Conservation (phyloP, 495 filamentous ascomycete species). For the Neurospora sp. region DNA sequence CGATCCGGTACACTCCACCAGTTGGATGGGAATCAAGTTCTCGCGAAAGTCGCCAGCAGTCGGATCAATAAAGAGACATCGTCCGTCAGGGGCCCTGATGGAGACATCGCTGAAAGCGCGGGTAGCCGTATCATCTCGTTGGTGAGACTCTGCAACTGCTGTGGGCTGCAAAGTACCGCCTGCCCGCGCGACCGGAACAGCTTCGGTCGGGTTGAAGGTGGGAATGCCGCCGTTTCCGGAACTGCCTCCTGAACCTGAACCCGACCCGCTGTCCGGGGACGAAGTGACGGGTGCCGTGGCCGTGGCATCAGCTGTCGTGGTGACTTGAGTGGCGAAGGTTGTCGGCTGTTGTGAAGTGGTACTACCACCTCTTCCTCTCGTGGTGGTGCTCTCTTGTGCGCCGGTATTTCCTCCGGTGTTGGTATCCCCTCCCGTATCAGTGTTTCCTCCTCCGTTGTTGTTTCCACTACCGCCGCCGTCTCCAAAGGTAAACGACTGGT, state of each 20-base stretch:
- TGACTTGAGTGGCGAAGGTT: slow-evolving; percentile 1
- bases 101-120: slow-evolving; percentile 36
- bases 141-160: slow-evolving; percentile 36
- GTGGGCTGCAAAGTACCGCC: slow-evolving; percentile 39
- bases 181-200: slow-evolving; percentile 41
- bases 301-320: not conserved
- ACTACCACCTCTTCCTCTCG: not conserved
- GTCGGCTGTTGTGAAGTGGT: slow-evolving; percentile 3
- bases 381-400: not conserved
- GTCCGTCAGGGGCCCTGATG: slow-evolving; percentile 38
- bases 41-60: slow-evolving; percentile 46
- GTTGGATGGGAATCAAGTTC: slow-evolving; percentile 41
- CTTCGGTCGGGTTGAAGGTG: slow-evolving; percentile 32
- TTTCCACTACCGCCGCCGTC: slow-evolving; percentile 3
- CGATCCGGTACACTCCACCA: slow-evolving; percentile 34
- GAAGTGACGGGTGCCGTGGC: not conserved
- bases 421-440: slow-evolving; percentile 15
- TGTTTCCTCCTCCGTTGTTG: slow-evolving; percentile 5
- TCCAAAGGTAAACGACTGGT: slow-evolving; percentile 39
- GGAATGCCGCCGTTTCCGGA: slow-evolving; percentile 15
- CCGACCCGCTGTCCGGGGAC: not conserved
- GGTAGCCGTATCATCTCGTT: slow-evolving; percentile 36
- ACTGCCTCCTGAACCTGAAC: not conserved
- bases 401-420: not conserved
- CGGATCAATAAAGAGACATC: slow-evolving; percentile 43